Evolutionary conservation across 805 yeast genomes (phyloP).

Genomic region (Spathaspora boniae): DNA sequence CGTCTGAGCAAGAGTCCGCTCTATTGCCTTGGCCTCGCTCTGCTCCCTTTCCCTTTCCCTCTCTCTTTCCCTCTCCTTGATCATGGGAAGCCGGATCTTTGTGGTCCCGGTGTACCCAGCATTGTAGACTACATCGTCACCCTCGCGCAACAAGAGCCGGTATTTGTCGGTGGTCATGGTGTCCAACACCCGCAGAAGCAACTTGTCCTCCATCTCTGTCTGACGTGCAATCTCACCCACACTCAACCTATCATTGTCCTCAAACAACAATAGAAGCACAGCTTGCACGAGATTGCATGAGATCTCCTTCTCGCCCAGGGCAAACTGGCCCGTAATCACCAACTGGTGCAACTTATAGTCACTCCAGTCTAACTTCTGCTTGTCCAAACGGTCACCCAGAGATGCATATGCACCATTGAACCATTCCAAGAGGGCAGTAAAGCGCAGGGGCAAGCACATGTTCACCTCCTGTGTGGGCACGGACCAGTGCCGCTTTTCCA

Average conservation of each 20-base stretch:
- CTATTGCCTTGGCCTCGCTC: background rate
- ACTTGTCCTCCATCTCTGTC: constrained; percentile 31
- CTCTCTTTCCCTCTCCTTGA: constrained; percentile 17
- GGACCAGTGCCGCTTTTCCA: constrained; percentile 39
- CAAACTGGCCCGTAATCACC: constrained; percentile 28
- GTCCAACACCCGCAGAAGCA: constrained; percentile 26
- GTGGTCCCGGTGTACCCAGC: constrained; percentile 22
- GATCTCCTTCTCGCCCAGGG: constrained; percentile 28
- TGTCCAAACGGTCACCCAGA: constrained; percentile 18
- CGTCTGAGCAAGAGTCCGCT: constrained; percentile 1
- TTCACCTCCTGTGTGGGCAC: constrained; percentile 22
- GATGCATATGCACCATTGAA: constrained; percentile 20
- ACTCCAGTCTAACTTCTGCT: constrained; percentile 39
- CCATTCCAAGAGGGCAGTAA: constrained; percentile 12
- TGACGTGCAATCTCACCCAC: constrained; percentile 18
- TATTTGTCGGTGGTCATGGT: constrained; percentile 30
- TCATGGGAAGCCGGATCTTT: constrained; percentile 27
- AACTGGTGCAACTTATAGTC: constrained; percentile 40
- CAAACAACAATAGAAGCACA: constrained; percentile 35
- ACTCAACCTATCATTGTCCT: constrained; percentile 19
- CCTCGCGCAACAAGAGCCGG: constrained; percentile 14
- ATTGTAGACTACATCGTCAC: constrained; percentile 9
- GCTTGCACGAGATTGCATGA: constrained; percentile 44
- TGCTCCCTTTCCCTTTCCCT: constrained; percentile 5
- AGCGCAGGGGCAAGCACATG: constrained; percentile 20